Base-by-base conservation (phyloP, 164 flowering plant species). In the Dillenia turbinata region DNA sequence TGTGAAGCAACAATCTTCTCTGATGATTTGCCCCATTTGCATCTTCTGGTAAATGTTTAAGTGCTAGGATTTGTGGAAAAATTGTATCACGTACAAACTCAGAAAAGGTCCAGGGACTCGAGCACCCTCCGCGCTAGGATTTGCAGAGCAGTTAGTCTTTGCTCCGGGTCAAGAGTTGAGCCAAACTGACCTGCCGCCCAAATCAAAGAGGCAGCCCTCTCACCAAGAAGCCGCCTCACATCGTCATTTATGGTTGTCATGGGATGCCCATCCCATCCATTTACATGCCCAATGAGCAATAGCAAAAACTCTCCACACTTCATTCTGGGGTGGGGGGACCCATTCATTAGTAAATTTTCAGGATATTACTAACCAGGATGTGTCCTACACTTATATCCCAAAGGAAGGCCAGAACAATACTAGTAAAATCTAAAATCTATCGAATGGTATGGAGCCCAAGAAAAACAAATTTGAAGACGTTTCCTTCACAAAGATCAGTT, bases 181-280 rank as follows among this genome's bases (percentile, higher is more conserved):
- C 97, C 96, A 59, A 89, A 91, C 65, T 94, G 97, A 76, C 97
- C 89, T 7, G 99, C 97, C 53, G 99, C 94, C 96, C 97, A 95
- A 69, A 95, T 82, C 74, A 95, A 71, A 24, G 99, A 95, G 24
- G 97, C 97, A 50, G 96, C 84, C 74, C 79, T 89, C 73, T 92
- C 99, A 26, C 99, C 99, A 43, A 92, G 72, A 68, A 88, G 85
- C 65, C 74, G 77, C 68, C 86, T 85, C 53, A 88, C 52, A 57
- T 95, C 94, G 15, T 90, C 96, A 59, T 92, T 87, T 75, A 89
- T 72, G 14, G 82, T 67, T 50, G 80, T 81, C 86, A 87, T 77
- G 14, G 95, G 87, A 64, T 84, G 60, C 60, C 76, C 75, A 46
- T 90, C 94, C 69, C 86, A 77, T 49, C 81, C 89, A 69, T 86